A percentile compares a stretch with the other conserved stretches of the same genome.
Evolutionary conservation across 371 early-diverging fungal species (phyloP).

Genomic region (Syncephalastrum monosporum): DNA sequence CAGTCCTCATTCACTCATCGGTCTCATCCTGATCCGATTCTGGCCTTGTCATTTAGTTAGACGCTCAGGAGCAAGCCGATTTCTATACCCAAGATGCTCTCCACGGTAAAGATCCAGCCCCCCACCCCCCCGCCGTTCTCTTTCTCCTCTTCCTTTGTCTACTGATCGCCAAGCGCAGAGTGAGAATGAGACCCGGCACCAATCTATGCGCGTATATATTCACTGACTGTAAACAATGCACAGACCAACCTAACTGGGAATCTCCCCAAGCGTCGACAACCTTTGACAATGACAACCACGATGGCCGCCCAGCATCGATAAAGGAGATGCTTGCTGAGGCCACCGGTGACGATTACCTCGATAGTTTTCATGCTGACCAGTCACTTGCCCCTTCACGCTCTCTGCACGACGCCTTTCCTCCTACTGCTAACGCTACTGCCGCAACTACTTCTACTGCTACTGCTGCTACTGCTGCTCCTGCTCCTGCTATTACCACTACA

Average conservation of each 20-base stretch:
- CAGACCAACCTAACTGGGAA: neutral
- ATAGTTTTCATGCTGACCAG: too few relatives aligned
- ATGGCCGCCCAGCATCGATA: slow-evolving; percentile 22
- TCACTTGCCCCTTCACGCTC: neutral
- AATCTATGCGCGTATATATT: neutral
- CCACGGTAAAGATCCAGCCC: neutral
- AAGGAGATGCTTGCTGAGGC: slow-evolving; percentile 42
- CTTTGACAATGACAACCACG: neutral
- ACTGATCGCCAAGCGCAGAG: neutral
- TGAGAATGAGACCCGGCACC: slow-evolving; percentile 1
- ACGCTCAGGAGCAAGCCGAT: slow-evolving; percentile 11
- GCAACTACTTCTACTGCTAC: too few relatives aligned
- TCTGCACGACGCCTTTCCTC: slow-evolving; percentile 1
- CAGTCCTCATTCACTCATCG: neutral
- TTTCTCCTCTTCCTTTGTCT: neutral
- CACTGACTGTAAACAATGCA: neutral
- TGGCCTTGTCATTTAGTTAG: slow-evolving; percentile 6
- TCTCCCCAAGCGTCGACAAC: neutral
- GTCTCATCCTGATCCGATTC: slow-evolving; percentile 9
- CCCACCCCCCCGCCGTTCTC: slow-evolving; percentile 6
- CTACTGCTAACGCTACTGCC: too few relatives aligned
- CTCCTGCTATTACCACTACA: too few relatives aligned
- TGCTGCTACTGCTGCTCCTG: too few relatives aligned
- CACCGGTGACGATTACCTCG: slow-evolving; percentile 16
- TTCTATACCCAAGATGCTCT: neutral